Evolutionary conservation across 139 green algal species (phyloP), one percentile per base, ranked within the genome.

Genomic region (Mesotaenium endlicherianum): DNA sequence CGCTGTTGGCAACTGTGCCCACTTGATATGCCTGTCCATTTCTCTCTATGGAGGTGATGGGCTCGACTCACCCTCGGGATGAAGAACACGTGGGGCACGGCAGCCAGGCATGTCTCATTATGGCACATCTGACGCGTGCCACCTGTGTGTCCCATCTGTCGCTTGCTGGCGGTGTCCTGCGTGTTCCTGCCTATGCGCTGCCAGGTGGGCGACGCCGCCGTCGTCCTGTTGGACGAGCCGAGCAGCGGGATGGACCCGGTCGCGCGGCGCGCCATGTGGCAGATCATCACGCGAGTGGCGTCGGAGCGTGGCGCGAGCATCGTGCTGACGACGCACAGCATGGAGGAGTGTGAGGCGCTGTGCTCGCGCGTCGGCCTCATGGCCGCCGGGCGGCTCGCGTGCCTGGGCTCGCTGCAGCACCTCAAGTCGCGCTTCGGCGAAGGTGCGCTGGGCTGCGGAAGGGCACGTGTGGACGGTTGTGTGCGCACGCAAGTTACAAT

Each of bases 281-380:
- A 97, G 88, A 93, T 97, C 78, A 95, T 99, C 36, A 30, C 42
- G 16, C 30, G 49, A 41, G 1, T 45, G 17, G 30, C 64, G 6
- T 17, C 41, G 42, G 44, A 57, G 69, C 16, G 16, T 4, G 89
- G 88, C 1, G 85, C 90, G 45, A 91, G 89, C 11, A 92, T 97
- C 47, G 75, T 97, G 3, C 87, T 97, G 44, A 97, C 92, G 0
- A 92, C 83, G 30, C 93, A 97, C 89, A 91, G 84, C 50, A 98
- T 98, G 95, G 95, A 97, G 89, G 95, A 98, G 89, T 94, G 91
- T 60, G 95, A 98, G 85, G 94, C 92, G 50, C 72, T 98, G 81
- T 96, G 93, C 84, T 85, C 75, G 20, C 88, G 94, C 26, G 89
- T 98, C 31, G 92, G 88, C 88, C 95, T 98, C 87, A 94, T 98